phyloP scores from a whole-genome alignment of 2,329 filamentous ascomycete genomes.

The Fusarium agapanthi region DNA sequence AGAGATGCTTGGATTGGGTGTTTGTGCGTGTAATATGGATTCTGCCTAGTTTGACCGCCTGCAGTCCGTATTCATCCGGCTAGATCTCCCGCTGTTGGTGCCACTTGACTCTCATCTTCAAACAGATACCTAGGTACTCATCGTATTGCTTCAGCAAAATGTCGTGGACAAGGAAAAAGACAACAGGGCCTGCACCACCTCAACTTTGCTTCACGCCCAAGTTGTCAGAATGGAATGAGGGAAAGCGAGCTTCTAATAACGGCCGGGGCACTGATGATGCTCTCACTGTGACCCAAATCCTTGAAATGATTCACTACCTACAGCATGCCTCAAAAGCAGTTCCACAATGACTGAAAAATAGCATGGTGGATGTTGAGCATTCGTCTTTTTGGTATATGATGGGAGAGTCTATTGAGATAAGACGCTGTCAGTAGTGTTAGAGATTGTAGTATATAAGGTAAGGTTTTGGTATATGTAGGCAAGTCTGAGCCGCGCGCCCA shows the following conservation, averaged over 20 bases:
- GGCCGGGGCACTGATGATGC: background rate
- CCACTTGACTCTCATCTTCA: background rate
- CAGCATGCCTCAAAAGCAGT: too few relatives aligned
- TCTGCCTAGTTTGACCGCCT: background rate
- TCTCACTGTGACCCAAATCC: background rate
- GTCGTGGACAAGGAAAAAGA: background rate
- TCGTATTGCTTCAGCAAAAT: background rate
- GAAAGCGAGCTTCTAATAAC: background rate
- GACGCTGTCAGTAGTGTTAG: background rate
- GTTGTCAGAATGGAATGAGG: background rate
- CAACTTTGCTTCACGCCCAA: rapidly evolving
- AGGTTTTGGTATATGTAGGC: background rate
- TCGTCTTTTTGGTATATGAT: too few relatives aligned
- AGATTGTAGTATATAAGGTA: background rate
- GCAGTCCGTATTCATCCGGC: background rate
- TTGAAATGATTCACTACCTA: background rate
- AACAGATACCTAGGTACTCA: background rate
- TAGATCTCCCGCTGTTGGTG: background rate
- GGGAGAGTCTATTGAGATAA: too few relatives aligned
- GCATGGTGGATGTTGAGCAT: too few relatives aligned
- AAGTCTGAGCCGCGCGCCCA: background rate
- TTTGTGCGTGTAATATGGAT: too few relatives aligned
- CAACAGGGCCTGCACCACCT: rapidly evolving
- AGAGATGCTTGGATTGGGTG: too few relatives aligned
- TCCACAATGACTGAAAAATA: too few relatives aligned